Evolutionary conservation across 2,329 filamentous ascomycete species (phyloP), one percentile per base, ranked within the genome.

Genomic region (Hymenoscyphus fraxineus): DNA sequence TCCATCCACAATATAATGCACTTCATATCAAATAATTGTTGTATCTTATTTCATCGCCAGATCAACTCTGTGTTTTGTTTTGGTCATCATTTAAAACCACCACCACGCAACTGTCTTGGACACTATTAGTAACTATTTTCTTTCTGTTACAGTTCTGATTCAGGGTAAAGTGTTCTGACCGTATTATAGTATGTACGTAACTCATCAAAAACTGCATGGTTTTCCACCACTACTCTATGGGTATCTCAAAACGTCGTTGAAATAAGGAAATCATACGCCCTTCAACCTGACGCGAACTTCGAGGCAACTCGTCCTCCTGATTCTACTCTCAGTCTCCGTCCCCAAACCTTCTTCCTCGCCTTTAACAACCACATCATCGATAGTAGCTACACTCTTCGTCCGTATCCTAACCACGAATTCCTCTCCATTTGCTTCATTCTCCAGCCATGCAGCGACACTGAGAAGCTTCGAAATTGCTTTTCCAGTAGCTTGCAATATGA

Each of bases 351-450:
- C 13, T 59, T 62, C 31, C 55, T 60, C 59, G 4, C 62, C 64
- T 22, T 60, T 62, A 16, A 56, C 41, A 41, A 74, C 68, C 27
- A 76, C 66, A 71, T 76, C 74, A 71, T 76, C 74, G 40, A 76
- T 67, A 44, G 74, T 70, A 27, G 73, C 74, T 13, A 75, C 71
- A 68, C 71, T 73, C 41, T 69, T 71, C 54, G 74, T 76, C 65
- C 70, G 65, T 7, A 76, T 31, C 47, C 58, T 62, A 9, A 76
- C 73, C 16, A 38, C 55, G 59, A 57, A 65, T 39, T 61, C 47
- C 22, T 59, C 60, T n/a, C 73, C 69, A 41, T 68, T 73, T 19
- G 68, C 71, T 62, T 74, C 64, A 9, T 60, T 61, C 59, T 69
- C 65, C 58, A 72, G 74, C 64, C 64, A 74, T n/a, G 68, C 57